phyloP scores from a whole-genome alignment of 768 basidiomycete genomes.

The Tubosaeta sp. region DNA sequence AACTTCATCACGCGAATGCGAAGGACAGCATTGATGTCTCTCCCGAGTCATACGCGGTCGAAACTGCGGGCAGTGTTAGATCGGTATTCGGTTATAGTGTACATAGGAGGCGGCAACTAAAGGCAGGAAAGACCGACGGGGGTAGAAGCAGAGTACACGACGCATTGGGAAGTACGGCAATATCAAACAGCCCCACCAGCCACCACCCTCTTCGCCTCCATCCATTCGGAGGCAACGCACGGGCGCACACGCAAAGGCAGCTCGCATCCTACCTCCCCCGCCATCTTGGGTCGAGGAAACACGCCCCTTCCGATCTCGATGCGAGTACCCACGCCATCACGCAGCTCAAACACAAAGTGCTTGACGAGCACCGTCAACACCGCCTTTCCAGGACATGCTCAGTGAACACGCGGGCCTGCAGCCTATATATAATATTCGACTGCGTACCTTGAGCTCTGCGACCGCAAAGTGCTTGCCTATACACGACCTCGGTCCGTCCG shows the following conservation, averaged over 20 bases:
- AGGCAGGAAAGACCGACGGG: too few species aligned
- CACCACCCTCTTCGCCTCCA: not conserved
- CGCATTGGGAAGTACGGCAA: too few species aligned
- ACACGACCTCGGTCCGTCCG: constrained; percentile 46
- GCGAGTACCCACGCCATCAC: constrained; percentile 33
- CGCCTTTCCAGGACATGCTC: not conserved
- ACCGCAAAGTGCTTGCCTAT: constrained; percentile 47
- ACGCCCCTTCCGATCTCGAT: constrained; percentile 4
- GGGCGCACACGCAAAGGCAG: constrained; percentile 20
- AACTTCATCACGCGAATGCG: too few species aligned
- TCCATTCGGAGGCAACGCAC: not conserved
- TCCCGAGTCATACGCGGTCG: too few species aligned
- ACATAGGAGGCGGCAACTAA: too few species aligned
- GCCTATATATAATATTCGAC: not conserved
- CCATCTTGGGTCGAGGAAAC: constrained; percentile 6
- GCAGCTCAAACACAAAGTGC: constrained; percentile 34
- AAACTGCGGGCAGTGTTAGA: too few species aligned
- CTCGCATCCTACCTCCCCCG: constrained; percentile 19
- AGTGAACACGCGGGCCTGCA: not conserved
- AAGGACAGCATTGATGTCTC: too few species aligned
- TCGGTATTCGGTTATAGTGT: too few species aligned
- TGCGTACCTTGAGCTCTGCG: constrained; percentile 29
- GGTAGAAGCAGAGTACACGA: too few species aligned
- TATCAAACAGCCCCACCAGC: not conserved
- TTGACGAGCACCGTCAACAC: constrained; percentile 38